Evolutionary conservation across 345 rosid species (phyloP).

Genomic region (Boechera stricta): DNA sequence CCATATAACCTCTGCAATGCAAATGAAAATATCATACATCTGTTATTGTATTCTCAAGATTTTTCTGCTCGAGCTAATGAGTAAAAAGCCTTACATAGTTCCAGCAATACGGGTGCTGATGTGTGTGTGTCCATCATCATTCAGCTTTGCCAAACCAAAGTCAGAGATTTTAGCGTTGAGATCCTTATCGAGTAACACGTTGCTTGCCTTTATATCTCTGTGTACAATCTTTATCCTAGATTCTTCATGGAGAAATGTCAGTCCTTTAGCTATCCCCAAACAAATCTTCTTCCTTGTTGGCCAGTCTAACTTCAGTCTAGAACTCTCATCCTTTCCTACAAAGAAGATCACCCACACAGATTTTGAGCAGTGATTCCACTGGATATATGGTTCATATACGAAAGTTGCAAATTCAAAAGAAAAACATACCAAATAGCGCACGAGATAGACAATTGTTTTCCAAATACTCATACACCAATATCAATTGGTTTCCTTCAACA

Average conservation of each 20-base stretch:
- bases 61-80: not conserved
- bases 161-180: conserved; percentile 88
- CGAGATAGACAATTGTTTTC: conserved; percentile 75
- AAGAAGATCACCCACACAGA: conserved; percentile 1
- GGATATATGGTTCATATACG: not conserved
- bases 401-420: not conserved
- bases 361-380: conserved; percentile 4
- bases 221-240: conserved; percentile 86
- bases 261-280: conserved; percentile 78
- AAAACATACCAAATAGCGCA: conserved; percentile 63
- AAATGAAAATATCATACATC: conserved; percentile 19
- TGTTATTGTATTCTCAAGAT: conserved; percentile 2
- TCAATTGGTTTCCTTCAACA: conserved; percentile 74
- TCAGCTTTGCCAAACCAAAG: conserved; percentile 88
- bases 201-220: conserved; percentile 92
- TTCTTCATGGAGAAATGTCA: conserved; percentile 84
- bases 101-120: conserved; percentile 90
- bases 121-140: conserved; percentile 82
- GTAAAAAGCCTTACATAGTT: conserved; percentile 66
- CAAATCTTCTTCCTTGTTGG: conserved; percentile 70
- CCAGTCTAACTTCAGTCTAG: conserved; percentile 72
- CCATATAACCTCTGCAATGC: conserved; percentile 53
- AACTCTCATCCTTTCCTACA: conserved; percentile 57
- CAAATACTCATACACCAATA: conserved; percentile 75
- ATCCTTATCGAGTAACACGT: conserved; percentile 84